Conservation (phyloP, 768 basidiomycete species). For the Megacollybia marginata region DNA sequence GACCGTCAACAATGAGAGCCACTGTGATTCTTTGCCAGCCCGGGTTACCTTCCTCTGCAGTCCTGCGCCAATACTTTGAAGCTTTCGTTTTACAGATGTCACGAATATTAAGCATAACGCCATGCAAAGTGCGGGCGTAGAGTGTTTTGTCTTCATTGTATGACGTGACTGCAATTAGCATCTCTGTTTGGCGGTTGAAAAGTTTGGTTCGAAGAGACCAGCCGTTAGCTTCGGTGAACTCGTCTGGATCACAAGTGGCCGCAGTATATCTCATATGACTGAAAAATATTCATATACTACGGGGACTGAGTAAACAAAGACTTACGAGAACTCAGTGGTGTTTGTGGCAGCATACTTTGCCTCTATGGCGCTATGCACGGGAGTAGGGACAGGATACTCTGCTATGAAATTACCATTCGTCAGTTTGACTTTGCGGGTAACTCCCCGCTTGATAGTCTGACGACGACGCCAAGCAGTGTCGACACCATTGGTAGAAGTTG, state of each 20-base stretch:
- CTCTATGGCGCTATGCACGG: constrained; percentile 60
- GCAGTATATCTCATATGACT: constrained; percentile 94
- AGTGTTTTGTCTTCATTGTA: constrained; percentile 91
- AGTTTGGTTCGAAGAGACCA: constrained; percentile 79
- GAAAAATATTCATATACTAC: constrained; percentile 1
- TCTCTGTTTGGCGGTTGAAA: constrained; percentile 86
- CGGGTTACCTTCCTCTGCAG: constrained; percentile 76
- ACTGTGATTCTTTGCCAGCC: constrained; percentile 91
- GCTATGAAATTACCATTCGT: constrained; percentile 70
- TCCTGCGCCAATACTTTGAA: constrained; percentile 83
- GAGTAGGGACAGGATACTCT: constrained; percentile 62
- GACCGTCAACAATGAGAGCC: constrained; percentile 85
- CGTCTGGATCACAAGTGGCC: constrained; percentile 87
- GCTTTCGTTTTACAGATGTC: constrained; percentile 96
- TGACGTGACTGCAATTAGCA: constrained; percentile 90
- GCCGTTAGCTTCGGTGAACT: constrained; percentile 72
- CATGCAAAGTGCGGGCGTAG: constrained; percentile 88
- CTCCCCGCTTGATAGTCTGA: constrained; percentile 66
- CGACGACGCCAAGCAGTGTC: constrained; percentile 59
- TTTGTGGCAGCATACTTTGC: constrained; percentile 46
- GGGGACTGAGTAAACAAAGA: not conserved
- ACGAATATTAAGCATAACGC: constrained; percentile 96
- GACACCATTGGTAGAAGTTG: constrained; percentile 46
- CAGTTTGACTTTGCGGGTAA: constrained; percentile 67
- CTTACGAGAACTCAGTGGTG: constrained; percentile 69